These are phyloP conservation scores for Dioscorea dumetorum DNA, from an alignment of 106 monocot genomes.

Conservation along the genomic window DNA sequence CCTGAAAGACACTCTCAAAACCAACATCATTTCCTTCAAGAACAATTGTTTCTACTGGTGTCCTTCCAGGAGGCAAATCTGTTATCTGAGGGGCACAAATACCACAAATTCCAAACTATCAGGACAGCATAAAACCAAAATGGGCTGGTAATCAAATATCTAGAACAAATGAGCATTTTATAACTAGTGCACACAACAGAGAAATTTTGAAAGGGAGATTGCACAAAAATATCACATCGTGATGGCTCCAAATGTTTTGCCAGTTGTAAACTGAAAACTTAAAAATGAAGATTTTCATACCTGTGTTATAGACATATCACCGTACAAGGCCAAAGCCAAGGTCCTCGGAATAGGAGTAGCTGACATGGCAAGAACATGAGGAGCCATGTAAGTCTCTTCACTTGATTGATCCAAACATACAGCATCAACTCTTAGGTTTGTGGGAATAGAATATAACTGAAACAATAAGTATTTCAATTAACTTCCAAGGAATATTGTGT, in stretches of 20 bases:
- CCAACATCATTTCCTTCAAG: conserved; percentile 79
- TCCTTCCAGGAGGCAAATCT: conserved; percentile 80
- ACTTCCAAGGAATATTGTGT: neutral
- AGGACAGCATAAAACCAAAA: too few species aligned
- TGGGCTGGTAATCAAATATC: too few species aligned
- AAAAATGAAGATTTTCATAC: conserved; percentile 19
- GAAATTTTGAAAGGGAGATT: too few species aligned
- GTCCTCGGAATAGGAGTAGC: conserved; percentile 98
- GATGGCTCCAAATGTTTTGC: too few species aligned
- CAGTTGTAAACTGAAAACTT: too few species aligned
- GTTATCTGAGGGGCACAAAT: conserved; percentile 44
- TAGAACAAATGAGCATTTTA: too few species aligned
- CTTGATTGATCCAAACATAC: conserved; percentile 13
- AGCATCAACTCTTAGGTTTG: conserved; percentile 15
- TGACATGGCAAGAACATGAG: conserved; percentile 95
- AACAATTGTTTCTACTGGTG: conserved; percentile 59
- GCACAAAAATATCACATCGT: too few species aligned
- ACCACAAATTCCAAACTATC: too few species aligned
- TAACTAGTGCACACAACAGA: too few species aligned
- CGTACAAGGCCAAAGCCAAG: conserved; percentile 88
- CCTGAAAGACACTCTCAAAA: conserved; percentile 78
- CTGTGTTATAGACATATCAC: conserved; percentile 93
- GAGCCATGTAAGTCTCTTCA: conserved; percentile 75
- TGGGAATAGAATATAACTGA: conserved; percentile 64
- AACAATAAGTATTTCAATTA: neutral